Conservation (phyloP, 2,329 filamentous ascomycete species). For the Colletotrichum acutatum region DNA sequence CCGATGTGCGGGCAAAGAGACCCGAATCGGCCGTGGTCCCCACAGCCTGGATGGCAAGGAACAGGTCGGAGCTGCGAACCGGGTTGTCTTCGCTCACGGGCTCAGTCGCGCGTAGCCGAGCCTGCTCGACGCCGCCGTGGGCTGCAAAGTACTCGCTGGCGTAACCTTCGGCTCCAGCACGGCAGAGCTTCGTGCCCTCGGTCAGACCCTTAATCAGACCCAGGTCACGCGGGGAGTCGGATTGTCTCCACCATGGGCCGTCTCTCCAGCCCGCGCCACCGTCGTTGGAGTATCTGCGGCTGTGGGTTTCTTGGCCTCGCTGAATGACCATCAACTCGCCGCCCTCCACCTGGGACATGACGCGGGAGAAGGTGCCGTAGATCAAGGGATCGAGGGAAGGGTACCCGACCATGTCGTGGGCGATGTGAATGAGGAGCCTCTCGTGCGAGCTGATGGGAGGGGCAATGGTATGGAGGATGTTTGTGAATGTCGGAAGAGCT, state of each 20-base stretch:
- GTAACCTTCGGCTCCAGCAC: slow-evolving; percentile 89
- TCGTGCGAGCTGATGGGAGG: slow-evolving; percentile 98
- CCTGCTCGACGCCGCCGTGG: slow-evolving; percentile 82
- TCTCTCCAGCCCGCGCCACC: slow-evolving; percentile 82
- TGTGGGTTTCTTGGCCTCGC: slow-evolving; percentile 86
- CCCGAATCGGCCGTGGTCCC: slow-evolving; percentile 70
- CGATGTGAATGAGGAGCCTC: slow-evolving; percentile 95
- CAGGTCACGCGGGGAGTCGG: slow-evolving; percentile 76
- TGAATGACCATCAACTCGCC: slow-evolving; percentile 95
- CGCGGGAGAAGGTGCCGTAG: slow-evolving; percentile 89
- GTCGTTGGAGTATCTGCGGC: slow-evolving; percentile 71
- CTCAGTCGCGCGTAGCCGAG: slow-evolving; percentile 82
- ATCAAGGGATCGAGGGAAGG: slow-evolving; percentile 94
- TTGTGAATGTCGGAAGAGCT: slow-evolving; percentile 93
- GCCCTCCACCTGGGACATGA: slow-evolving; percentile 99
- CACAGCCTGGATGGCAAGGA: slow-evolving; percentile 93
- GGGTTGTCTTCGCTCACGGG: slow-evolving; percentile 86
- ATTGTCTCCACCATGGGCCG: slow-evolving; percentile 94
- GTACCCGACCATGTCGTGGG: slow-evolving; percentile 94
- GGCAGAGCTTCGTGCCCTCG: slow-evolving; percentile 91
- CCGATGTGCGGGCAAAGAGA: slow-evolving; percentile 72
- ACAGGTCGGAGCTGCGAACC: slow-evolving; percentile 92
- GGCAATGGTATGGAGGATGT: slow-evolving; percentile 92
- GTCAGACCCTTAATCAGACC: slow-evolving; percentile 82
- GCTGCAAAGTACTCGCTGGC: slow-evolving; percentile 84